A percentile compares a stretch with the other conserved stretches of the same genome.
Evolutionary conservation across 2,329 filamentous ascomycete species (phyloP).

Genomic region (Neurospora crassa): DNA sequence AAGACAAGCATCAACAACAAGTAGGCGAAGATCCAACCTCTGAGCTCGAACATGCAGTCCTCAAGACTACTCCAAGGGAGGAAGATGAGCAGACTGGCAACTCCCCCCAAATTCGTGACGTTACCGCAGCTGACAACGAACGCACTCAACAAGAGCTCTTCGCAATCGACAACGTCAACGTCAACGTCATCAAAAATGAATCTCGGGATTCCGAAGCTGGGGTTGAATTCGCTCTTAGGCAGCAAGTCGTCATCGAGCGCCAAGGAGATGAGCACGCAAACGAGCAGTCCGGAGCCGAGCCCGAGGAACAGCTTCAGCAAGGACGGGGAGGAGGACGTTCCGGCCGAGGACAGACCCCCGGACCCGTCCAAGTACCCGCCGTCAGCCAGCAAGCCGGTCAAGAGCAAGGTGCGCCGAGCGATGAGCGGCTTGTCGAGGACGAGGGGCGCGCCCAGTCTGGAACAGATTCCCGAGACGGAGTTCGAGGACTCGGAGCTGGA

Average conservation of each 20-base stretch:
- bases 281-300: background rate
- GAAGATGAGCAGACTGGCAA: background rate
- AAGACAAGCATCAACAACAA: constrained; percentile 1
- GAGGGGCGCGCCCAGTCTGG: background rate
- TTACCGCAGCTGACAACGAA: constrained; percentile 1
- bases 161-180: background rate
- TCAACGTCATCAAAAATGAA: background rate
- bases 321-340: background rate
- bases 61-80: background rate
- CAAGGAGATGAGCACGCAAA: background rate
- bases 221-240: background rate
- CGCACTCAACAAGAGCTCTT: background rate
- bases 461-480: background rate
- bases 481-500: background rate
- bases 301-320: background rate
- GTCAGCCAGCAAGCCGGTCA: background rate
- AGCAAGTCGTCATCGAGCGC: background rate
- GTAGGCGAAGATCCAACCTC: constrained; percentile 1
- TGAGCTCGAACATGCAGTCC: background rate
- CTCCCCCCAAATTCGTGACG: background rate
- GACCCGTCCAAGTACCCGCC: background rate
- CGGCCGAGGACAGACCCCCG: background rate
- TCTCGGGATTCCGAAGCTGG: background rate
- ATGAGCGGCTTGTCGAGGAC: background rate
- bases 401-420: background rate